Percentiles rank a stretch among this genome's conserved stretches.
Conservation (phyloP, 441 rosid genomes). For the Eruca vesicaria region DNA sequence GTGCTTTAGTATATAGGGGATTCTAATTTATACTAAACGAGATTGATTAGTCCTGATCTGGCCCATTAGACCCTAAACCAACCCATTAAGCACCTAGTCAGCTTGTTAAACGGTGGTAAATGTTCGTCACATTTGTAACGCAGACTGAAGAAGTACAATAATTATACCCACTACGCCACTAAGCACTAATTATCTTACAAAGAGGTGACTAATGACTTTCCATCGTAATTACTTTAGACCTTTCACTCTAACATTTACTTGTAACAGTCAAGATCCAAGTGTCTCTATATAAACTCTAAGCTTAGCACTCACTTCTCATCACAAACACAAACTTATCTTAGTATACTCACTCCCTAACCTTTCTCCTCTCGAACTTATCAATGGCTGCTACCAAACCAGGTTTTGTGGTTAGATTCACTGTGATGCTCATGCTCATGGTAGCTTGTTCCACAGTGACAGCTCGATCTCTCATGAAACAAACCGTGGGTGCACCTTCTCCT, state of each 20-base stretch:
- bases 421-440: conserved; percentile 19
- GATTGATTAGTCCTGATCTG: not conserved
- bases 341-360: not conserved
- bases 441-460: conserved; percentile 24
- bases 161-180: conserved; percentile 21
- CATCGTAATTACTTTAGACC: conserved; percentile 8
- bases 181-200: conserved; percentile 16
- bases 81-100: not conserved
- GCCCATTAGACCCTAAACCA: not conserved
- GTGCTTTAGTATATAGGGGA: no score
- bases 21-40: no score
- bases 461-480: conserved; percentile 29
- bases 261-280: conserved; percentile 25
- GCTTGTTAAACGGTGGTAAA: not conserved
- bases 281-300: conserved; percentile 24
- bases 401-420: conserved; percentile 16
- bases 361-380: not conserved
- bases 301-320: conserved; percentile 13
- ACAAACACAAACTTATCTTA: conserved; percentile 12
- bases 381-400: conserved; percentile 16
- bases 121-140: not conserved
- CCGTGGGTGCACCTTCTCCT: conserved; percentile 20
- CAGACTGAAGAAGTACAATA: not conserved
- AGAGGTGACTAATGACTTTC: conserved; percentile 12
- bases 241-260: conserved; percentile 23